A percentile compares a stretch with the other conserved stretches of the same genome.
These are phyloP conservation scores for Phytophthora pini DNA, from an alignment of 352 stramenopile species.

Conservation along the genomic window DNA sequence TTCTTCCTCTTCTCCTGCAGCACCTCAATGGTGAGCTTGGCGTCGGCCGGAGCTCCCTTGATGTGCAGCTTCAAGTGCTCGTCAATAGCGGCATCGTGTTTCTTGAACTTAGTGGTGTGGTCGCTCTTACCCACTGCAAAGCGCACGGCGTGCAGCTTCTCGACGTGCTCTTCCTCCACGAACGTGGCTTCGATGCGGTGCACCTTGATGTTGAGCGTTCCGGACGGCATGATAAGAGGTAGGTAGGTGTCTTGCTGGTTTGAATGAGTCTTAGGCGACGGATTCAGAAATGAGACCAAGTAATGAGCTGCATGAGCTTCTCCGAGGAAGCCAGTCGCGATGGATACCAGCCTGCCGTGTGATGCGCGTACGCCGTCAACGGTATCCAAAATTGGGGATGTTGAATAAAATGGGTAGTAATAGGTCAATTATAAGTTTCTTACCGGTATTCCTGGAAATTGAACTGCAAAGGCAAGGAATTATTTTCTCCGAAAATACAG, in stretches of 20 bases:
- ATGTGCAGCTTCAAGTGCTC: slow-evolving; percentile 44
- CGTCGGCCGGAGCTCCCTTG: slow-evolving; percentile 29
- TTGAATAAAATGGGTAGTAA: not conserved
- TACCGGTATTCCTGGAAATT: too few species aligned
- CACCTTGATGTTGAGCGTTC: slow-evolving; percentile 40
- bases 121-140: slow-evolving; percentile 28
- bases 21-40: slow-evolving; percentile 48
- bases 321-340: slow-evolving; percentile 8
- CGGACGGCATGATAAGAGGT: slow-evolving; percentile 26
- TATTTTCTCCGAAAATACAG: too few species aligned
- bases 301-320: not conserved
- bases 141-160: slow-evolving; percentile 24
- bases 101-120: slow-evolving; percentile 25
- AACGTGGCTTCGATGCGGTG: slow-evolving; percentile 33
- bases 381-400: not conserved
- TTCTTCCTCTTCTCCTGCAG: slow-evolving; percentile 51
- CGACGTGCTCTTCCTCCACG: slow-evolving; percentile 22
- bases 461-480: too few species aligned
- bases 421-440: not conserved
- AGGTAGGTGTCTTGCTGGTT: not conserved
- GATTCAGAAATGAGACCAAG: slow-evolving; percentile 37
- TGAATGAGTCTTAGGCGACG: not conserved
- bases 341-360: not conserved
- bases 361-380: slow-evolving; percentile 1
- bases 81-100: slow-evolving; percentile 32